Evolutionary conservation across 2,329 filamentous ascomycete species (phyloP).

Genomic region (Fusarium coicis): DNA sequence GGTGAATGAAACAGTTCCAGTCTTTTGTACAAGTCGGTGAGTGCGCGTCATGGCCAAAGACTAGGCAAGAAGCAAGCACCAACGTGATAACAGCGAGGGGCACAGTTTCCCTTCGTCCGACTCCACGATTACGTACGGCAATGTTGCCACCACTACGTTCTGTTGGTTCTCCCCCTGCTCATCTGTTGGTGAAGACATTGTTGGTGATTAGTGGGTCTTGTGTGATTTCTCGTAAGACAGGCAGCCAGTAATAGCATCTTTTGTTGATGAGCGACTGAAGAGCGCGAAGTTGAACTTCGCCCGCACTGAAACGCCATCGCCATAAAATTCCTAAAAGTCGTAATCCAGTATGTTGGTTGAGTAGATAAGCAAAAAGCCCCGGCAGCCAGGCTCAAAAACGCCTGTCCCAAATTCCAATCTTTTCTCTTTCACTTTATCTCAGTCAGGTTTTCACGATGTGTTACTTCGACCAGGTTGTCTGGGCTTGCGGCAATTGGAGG

Average conservation of each 20-base stretch:
- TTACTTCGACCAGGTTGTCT: constrained; percentile 31
- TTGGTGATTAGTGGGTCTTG: constrained; percentile 3
- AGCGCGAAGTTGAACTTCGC: neutral
- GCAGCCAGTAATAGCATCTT: neutral
- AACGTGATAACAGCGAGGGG: neutral
- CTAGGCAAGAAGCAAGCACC: neutral
- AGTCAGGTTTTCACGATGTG: constrained; percentile 21
- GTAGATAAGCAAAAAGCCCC: neutral
- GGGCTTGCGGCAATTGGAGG: constrained; percentile 27
- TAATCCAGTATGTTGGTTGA: neutral
- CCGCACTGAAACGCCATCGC: neutral
- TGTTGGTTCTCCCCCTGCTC: constrained; percentile 7
- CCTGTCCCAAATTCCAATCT: neutral
- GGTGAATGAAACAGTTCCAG: too few relatives aligned
- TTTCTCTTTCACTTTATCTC: neutral
- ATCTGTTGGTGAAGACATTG: neutral
- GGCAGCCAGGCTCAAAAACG: neutral
- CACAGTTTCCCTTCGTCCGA: neutral
- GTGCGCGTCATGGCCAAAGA: too few relatives aligned
- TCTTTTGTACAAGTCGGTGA: too few relatives aligned
- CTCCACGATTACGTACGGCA: neutral
- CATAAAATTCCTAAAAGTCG: neutral
- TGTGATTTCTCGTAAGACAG: neutral
- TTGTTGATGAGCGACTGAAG: neutral
- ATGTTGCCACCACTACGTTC: neutral